Base-by-base conservation (phyloP, 2,329 filamentous ascomycete species). In the Talaromyces rugulosus region DNA sequence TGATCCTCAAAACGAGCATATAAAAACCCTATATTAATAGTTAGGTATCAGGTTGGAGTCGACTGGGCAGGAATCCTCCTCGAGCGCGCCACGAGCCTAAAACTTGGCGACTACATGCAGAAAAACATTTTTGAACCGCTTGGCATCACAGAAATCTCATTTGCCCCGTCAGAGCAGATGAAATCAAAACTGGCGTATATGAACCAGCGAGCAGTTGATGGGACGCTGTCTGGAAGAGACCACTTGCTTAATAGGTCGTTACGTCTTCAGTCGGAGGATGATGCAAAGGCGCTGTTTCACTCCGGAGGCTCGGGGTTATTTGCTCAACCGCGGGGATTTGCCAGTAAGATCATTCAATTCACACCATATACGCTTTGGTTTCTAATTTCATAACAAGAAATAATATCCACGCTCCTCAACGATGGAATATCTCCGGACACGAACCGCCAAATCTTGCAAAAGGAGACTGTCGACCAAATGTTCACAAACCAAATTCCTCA, bases 351-450 rank as follows among this genome's bases (percentile, higher is more conserved):
- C 18, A 16, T 47, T 8, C 8, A 28, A 51, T 27, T 9, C 3
- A 11, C 23, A 28, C 11, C 18, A 27, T 28, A 27, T 28, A 51
- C n/a, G 9, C 14, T 12, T 16, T 9, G 14, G 5, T 5, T 7
- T 14, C 27, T 47, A 47, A 27, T 5, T 27, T 27, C 44, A 27
- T 31, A 2, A 4, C 27, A 36, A 85, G 84, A 85, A 63, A 80
- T 90, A 27, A 79, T 91, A 3, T 80, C 85, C 0, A 79, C 82
- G 0, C 75, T 91, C 1, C 75, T 90, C 30, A 91, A 91, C 69
- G 76, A 87, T 63, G 88, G 89, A 53, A 83, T 77, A 0, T 86
- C 82, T 36, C 84, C 88, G 0, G 78, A 67, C 0, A 89, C 85
- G 0, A 81, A 82, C 1, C 70, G 72, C 0, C 77, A 78, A 58